A percentile compares a stretch with the other conserved stretches of the same genome.
Conservation (phyloP, 208 protist species). For the Crithidia brevicula region DNA sequence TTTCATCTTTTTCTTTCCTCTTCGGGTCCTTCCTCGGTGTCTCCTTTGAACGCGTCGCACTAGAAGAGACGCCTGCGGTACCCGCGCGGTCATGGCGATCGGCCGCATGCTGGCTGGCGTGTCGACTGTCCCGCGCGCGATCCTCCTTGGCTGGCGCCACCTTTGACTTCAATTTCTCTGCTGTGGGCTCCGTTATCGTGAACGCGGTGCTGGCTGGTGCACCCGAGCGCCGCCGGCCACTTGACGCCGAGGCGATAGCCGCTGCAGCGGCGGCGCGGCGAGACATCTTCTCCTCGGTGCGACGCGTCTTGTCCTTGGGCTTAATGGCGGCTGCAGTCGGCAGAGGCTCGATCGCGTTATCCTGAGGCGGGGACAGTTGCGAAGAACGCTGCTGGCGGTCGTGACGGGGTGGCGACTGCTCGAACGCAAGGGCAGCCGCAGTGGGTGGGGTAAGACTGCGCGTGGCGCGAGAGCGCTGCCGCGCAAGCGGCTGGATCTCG, state of each 20-base stretch:
- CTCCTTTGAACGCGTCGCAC: too few species aligned
- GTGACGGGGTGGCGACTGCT: background rate
- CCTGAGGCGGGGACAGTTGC: background rate
- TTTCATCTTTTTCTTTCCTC: background rate
- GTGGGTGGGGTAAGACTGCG: slow-evolving; percentile 12
- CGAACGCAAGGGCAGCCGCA: background rate
- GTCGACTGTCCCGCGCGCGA: too few species aligned
- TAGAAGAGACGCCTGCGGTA: too few species aligned
- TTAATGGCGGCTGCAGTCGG: background rate
- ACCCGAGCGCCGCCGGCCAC: background rate
- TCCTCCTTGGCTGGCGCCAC: too few species aligned
- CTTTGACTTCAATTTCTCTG: too few species aligned
- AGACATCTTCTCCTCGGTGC: background rate
- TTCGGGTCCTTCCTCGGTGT: background rate
- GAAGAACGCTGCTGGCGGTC: background rate
- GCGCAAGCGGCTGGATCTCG: slow-evolving; percentile 7
- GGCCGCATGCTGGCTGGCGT: too few species aligned
- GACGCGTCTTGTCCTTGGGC: background rate
- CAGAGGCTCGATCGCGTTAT: too few species aligned
- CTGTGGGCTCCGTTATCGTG: slow-evolving; percentile 1
- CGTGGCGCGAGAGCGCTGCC: background rate
- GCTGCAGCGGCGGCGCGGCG: background rate
- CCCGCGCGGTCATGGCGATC: too few species aligned
- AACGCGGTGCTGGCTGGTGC: background rate
- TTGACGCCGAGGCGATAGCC: background rate